Conservation (phyloP, 1,284 basidiomycete genomes). For the Phellopilus nigrolimitatus region DNA sequence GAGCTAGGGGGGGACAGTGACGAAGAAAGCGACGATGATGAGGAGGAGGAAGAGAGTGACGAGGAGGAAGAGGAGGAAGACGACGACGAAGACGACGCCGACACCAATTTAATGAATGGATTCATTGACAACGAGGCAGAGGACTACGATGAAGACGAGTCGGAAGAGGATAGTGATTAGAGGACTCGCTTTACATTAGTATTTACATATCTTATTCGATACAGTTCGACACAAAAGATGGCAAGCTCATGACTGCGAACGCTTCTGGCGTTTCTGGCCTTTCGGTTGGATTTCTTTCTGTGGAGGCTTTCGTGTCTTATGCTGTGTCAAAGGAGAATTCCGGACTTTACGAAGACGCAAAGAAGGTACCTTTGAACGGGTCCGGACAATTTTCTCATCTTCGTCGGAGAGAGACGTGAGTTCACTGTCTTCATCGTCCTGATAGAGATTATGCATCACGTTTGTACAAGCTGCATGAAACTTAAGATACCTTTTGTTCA, state of each 20-base stretch:
- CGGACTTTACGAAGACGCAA: neutral
- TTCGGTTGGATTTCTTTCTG: slow-evolving; percentile 22
- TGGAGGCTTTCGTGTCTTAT: neutral
- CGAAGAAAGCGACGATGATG: slow-evolving; percentile 47
- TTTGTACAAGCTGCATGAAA: slow-evolving; percentile 1
- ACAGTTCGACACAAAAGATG: neutral
- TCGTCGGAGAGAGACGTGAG: slow-evolving; percentile 30
- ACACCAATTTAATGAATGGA: slow-evolving; percentile 40
- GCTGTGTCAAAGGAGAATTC: neutral
- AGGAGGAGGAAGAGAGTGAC: slow-evolving; percentile 39
- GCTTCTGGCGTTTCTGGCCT: neutral
- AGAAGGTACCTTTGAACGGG: neutral
- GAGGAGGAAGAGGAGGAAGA: slow-evolving; percentile 49
- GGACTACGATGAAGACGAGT: slow-evolving; percentile 55
- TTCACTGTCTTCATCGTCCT: slow-evolving; percentile 28
- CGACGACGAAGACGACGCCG: slow-evolving; percentile 45
- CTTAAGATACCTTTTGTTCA: neutral
- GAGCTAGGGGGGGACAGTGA: slow-evolving; percentile 57
- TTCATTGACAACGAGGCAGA: slow-evolving; percentile 75
- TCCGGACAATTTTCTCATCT: slow-evolving; percentile 19
- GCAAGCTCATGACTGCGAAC: slow-evolving; percentile 20
- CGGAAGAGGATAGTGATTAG: slow-evolving; percentile 52
- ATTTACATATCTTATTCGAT: neutral
- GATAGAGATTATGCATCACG: neutral
- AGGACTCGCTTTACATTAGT: neutral